A percentile compares a stretch with the other conserved stretches of the same genome.
These are phyloP conservation scores for Phialophora chinensis DNA, from an alignment of 2,329 filamentous ascomycete species.

Conservation along the genomic window DNA sequence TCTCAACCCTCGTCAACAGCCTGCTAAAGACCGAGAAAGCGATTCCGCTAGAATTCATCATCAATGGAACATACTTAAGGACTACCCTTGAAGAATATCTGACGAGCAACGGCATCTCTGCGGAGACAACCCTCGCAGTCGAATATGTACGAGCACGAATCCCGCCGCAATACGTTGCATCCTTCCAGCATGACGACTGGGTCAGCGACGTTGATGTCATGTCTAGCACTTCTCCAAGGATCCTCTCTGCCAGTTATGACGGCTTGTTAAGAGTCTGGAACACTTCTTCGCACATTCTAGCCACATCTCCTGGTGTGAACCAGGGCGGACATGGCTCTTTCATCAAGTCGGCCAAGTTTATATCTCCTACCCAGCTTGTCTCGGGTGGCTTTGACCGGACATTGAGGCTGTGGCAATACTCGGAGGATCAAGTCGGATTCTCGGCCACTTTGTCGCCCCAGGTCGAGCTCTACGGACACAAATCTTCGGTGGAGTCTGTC, in stretches of 20 bases:
- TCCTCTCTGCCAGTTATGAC: slow-evolving; percentile 94
- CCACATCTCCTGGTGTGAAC: slow-evolving; percentile 70
- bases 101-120: slow-evolving; percentile 80
- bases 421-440: slow-evolving; percentile 66
- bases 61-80: slow-evolving; percentile 90
- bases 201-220: slow-evolving; percentile 85
- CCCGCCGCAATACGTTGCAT: slow-evolving; percentile 85
- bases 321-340: slow-evolving; percentile 77
- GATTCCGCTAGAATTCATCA: slow-evolving; percentile 80
- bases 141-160: slow-evolving; percentile 94
- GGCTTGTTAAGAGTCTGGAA: slow-evolving; percentile 89
- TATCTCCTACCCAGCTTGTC: slow-evolving; percentile 77
- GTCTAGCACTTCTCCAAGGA: slow-evolving; percentile 67
- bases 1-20: slow-evolving; percentile 69
- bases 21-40: slow-evolving; percentile 61
- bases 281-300: slow-evolving; percentile 81
- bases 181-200: slow-evolving; percentile 98
- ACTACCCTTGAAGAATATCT: slow-evolving; percentile 92
- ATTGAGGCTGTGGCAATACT: slow-evolving; percentile 88
- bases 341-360: slow-evolving; percentile 81
- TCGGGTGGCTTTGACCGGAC: slow-evolving; percentile 85
- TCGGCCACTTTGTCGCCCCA: slow-evolving; percentile 70
- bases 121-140: slow-evolving; percentile 83
- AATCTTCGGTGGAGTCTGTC: slow-evolving; percentile 73
- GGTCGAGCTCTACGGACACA: slow-evolving; percentile 85